phyloP scores from a whole-genome alignment of 2,329 filamentous ascomycete species.

The Penicillium sp. region DNA sequence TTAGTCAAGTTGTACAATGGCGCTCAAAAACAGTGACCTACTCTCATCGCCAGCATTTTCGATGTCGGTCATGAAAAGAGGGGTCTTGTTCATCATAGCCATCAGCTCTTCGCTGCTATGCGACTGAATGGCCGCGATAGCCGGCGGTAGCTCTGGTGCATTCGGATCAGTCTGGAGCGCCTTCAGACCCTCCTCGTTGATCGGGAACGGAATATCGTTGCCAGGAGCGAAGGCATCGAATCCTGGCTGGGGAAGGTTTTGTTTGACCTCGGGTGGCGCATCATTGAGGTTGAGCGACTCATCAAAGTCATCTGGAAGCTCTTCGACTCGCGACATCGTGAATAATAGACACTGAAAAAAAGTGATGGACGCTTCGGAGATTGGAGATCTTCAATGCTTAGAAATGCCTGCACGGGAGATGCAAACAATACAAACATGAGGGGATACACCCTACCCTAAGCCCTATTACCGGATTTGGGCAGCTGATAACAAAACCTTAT shows the following conservation, averaged over 20 bases:
- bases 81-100: conserved; percentile 68
- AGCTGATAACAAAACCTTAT: background rate
- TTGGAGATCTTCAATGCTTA: conserved; percentile 3
- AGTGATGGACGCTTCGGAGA: background rate
- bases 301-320: conserved; percentile 54
- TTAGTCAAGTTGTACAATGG: conserved; percentile 3
- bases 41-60: conserved; percentile 62
- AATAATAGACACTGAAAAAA: background rate
- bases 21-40: conserved; percentile 23
- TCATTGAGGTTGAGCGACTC: conserved; percentile 48
- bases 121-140: conserved; percentile 58
- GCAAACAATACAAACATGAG: conserved; percentile 35
- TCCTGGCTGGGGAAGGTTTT: conserved; percentile 20
- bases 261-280: conserved; percentile 21
- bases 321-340: conserved; percentile 55
- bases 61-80: conserved; percentile 94
- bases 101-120: conserved; percentile 63
- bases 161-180: conserved; percentile 32
- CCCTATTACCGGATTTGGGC: conserved; percentile 14
- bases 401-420: conserved; percentile 8
- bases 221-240: conserved; percentile 24
- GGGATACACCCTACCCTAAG: conserved; percentile 17
- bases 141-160: conserved; percentile 56
- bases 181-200: conserved; percentile 39
- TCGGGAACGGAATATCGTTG: conserved; percentile 42